A percentile compares a stretch with the other conserved stretches of the same genome.
Evolutionary conservation across 2,329 filamentous ascomycete species (phyloP).

Genomic region (Nemania serpens): DNA sequence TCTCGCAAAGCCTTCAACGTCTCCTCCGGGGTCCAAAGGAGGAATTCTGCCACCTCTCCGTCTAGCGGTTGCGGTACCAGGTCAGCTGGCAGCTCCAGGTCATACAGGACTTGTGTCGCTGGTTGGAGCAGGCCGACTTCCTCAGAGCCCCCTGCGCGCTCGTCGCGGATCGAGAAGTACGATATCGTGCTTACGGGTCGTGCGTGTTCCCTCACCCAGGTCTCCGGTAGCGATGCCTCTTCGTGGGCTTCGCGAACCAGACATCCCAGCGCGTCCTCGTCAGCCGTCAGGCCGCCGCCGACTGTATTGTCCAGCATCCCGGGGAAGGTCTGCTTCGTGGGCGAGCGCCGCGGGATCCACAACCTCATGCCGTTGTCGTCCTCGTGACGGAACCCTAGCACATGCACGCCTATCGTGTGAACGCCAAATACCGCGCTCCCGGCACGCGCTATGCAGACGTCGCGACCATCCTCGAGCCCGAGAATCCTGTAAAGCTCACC

Average conservation of each 20-base stretch:
- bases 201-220: neutral
- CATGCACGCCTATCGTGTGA: neutral
- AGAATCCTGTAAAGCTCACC: constrained; percentile 1
- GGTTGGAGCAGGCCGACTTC: constrained; percentile 10
- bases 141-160: neutral
- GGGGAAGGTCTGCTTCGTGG: constrained; percentile 6
- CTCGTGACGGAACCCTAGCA: neutral
- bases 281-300: constrained; percentile 1
- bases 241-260: constrained; percentile 4
- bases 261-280: neutral
- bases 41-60: constrained; percentile 8
- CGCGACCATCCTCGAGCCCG: neutral
- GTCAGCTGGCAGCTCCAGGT: constrained; percentile 3
- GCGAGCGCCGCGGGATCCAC: constrained; percentile 9
- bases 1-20: neutral
- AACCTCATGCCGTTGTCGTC: neutral
- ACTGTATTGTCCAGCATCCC: constrained; percentile 9
- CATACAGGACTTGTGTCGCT: constrained; percentile 3
- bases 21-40: constrained; percentile 3
- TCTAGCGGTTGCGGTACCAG: neutral
- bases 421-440: constrained; percentile 4
- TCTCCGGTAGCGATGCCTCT: constrained; percentile 3
- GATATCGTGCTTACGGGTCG: constrained; percentile 1
- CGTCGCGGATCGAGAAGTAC: constrained; percentile 10
- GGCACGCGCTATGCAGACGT: constrained; percentile 5